These are phyloP conservation scores for Petrea volubilis DNA, from an alignment of 257 asterid species.

Conservation along the genomic window DNA sequence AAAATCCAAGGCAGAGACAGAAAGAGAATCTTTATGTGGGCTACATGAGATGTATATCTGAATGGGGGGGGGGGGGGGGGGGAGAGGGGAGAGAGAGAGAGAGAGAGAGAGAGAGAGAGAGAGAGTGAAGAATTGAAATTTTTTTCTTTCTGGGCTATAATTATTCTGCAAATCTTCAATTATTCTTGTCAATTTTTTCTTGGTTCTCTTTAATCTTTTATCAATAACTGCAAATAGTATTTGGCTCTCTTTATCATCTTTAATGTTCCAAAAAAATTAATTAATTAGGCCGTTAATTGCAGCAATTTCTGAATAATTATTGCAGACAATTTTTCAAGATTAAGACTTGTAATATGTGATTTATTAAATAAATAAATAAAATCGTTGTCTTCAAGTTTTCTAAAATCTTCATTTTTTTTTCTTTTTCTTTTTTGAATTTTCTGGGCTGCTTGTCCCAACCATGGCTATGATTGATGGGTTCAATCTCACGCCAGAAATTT, in stretches of 20 bases:
- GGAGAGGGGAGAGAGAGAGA: constrained; percentile 6
- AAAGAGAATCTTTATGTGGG: constrained; percentile 26
- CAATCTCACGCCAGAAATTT: no score
- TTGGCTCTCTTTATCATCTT: constrained; percentile 1
- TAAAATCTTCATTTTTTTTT: no score
- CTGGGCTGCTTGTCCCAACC: no score
- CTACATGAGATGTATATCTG: constrained; percentile 28
- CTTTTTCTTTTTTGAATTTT: no score
- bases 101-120: neutral
- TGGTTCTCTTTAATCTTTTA: neutral
- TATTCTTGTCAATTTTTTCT: constrained; percentile 11
- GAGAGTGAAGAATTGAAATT: constrained; percentile 7
- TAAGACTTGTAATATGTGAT: no score
- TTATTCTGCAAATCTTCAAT: constrained; percentile 4
- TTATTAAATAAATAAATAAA: no score
- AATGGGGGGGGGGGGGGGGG: constrained; percentile 8
- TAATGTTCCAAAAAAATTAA: constrained; percentile 8
- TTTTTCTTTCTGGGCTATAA: constrained; percentile 12
- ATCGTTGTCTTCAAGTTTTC: no score
- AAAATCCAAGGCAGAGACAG: constrained; percentile 25
- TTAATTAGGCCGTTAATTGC: constrained; percentile 10
- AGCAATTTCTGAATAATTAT: constrained; percentile 9
- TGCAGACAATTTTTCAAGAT: constrained; percentile 1
- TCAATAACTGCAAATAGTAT: constrained; percentile 18
- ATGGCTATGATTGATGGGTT: no score